Evolutionary conservation across 352 stramenopile genomes (phyloP), one percentile per base, ranked within the genome.

Genomic region (Pythium brachiatum): DNA sequence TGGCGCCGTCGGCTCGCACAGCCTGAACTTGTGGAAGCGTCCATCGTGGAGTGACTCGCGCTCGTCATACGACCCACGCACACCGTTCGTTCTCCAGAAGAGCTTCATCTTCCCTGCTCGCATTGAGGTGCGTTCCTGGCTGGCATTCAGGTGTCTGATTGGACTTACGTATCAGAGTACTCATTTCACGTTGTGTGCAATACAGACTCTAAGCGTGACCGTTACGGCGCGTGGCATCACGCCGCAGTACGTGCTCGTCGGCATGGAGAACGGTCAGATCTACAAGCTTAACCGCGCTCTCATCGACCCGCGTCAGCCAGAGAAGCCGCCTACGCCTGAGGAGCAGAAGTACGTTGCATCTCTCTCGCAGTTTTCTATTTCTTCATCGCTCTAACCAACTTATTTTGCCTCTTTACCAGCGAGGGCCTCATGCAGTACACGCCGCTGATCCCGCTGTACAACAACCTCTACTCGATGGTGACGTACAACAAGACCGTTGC

Each of bases 201-300:
- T 25, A 8, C 32, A 76, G 80, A 83, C 92, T 12, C 69, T 99
- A 36, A 90, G 91, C 52, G 86, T 97, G 13, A 99, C 96, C 3
- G 76, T 92, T 27, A 99, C 97, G 11, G 80, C 84, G 43, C 86
- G 88, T 55, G 97, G 96, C 46, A 99, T 99, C 71, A 98, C 95
- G 9, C 88, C 90, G 18, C 96, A 97, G 68, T 90, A 96, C 50
- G 74, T 99, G 41, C 70, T 99, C 38, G 76, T 97, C 13, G 89
- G 83, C 13, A 88, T 98, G 79, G 88, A 94, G 25, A 97, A 81
- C 53, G 92, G 89, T 26, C 89, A 98, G 72, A 88, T 99, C 31
- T 94, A 95, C 71, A 91, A 94, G 54, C 71, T 99, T n/a, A 80
- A 92, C 68, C 80, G 93, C 53, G 92, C 89, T 53, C 81, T 98